Evolutionary conservation across 495 filamentous ascomycete genomes (phyloP).

Genomic region (Penicillium cosmopolitanum): DNA sequence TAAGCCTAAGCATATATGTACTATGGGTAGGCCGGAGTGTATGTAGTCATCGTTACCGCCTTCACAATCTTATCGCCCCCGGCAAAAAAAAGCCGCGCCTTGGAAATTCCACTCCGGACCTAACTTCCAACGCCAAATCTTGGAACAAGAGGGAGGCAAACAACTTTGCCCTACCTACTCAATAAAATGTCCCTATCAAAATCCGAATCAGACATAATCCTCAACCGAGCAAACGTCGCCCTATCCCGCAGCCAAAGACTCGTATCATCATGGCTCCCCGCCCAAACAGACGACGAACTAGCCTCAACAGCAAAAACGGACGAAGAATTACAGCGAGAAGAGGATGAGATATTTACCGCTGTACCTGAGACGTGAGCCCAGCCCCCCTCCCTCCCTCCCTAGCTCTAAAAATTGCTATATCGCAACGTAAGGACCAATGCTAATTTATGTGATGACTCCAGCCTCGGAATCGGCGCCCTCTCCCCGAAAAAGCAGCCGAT

Average conservation of each 20-base stretch:
- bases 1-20: too few species aligned
- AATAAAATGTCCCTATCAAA: constrained; percentile 39
- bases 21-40: too few species aligned
- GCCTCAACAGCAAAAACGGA: constrained; percentile 40
- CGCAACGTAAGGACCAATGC: too few species aligned
- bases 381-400: too few species aligned
- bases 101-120: too few species aligned
- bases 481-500: constrained; percentile 43
- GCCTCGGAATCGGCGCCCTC: constrained; percentile 52
- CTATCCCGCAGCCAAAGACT: constrained; percentile 55
- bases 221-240: constrained; percentile 54
- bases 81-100: constrained; percentile 14
- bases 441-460: constrained; percentile 12
- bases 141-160: neutral
- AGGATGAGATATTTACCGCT: constrained; percentile 55
- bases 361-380: constrained; percentile 54
- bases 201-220: constrained; percentile 50
- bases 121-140: too few species aligned
- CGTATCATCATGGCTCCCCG: constrained; percentile 57
- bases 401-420: too few species aligned
- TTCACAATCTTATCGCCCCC: constrained; percentile 14
- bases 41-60: too few species aligned
- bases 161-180: neutral
- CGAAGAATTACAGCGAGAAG: constrained; percentile 48
- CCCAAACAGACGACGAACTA: constrained; percentile 38